Percentiles rank a stretch among this genome's conserved stretches.
phyloP scores from a whole-genome alignment of 805 yeast species.

The Danielia oregonensis region DNA sequence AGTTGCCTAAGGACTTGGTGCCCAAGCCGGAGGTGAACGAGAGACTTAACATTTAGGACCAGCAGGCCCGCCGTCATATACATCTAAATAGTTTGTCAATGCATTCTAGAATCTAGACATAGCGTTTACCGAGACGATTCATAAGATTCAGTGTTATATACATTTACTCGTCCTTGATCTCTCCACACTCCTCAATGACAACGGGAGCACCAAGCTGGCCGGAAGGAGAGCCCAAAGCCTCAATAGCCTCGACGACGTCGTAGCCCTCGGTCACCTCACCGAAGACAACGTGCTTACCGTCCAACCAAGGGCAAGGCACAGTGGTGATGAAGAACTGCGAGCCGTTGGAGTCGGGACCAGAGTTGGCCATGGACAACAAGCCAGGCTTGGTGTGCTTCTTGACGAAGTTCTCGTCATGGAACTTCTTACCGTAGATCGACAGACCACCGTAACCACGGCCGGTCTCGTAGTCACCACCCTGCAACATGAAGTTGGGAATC shows the following conservation, averaged over 20 bases:
- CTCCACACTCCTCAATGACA: slow-evolving; percentile 28
- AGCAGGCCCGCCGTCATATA: no score
- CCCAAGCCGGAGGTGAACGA: slow-evolving; percentile 34
- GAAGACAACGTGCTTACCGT: slow-evolving; percentile 25
- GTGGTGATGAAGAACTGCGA: slow-evolving; percentile 17
- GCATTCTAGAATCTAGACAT: no score
- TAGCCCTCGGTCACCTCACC: slow-evolving; percentile 25
- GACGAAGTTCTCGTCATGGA: slow-evolving; percentile 15
- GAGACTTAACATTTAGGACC: slow-evolving; percentile 29
- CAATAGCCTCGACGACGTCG: slow-evolving; percentile 24
- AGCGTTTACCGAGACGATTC: no score
- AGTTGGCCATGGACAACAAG: slow-evolving; percentile 17
- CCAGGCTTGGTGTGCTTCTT: slow-evolving; percentile 16
- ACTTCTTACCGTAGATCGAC: slow-evolving; percentile 17
- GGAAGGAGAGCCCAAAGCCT: slow-evolving; percentile 20
- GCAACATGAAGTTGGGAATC: slow-evolving; percentile 17
- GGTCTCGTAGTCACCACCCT: slow-evolving; percentile 16
- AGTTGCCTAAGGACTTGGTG: slow-evolving; percentile 36
- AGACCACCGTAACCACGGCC: slow-evolving; percentile 15
- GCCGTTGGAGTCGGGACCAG: slow-evolving; percentile 17
- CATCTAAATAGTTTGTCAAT: no score
- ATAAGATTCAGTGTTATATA: no score
- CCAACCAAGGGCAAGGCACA: slow-evolving; percentile 24
- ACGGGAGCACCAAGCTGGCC: slow-evolving; percentile 17
- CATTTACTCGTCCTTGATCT: slow-evolving; percentile 16